Evolutionary conservation across 1,284 basidiomycete species (phyloP).

Genomic region (Moesziomyces sp.): DNA sequence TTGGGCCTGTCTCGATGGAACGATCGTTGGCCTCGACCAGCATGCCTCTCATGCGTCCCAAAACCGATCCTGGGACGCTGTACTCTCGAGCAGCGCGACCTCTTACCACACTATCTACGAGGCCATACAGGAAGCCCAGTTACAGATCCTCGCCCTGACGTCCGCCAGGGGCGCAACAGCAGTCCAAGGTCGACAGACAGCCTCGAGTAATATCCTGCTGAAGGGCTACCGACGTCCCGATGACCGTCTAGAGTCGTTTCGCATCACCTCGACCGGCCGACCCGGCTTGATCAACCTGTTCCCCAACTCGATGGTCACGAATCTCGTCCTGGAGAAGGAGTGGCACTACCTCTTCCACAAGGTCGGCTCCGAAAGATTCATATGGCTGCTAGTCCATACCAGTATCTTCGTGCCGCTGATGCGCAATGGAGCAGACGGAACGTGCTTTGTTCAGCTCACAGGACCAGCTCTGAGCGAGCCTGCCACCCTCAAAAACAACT

Average conservation of each 20-base stretch:
- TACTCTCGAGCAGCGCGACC: not conserved
- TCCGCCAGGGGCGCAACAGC: not conserved
- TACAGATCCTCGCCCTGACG: slow-evolving; percentile 28
- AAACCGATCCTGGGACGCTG: no score
- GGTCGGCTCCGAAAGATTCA: slow-evolving; percentile 77
- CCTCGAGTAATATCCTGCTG: slow-evolving; percentile 72
- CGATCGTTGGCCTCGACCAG: slow-evolving; percentile 10
- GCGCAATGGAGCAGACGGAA: slow-evolving; percentile 69
- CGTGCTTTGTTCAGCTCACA: slow-evolving; percentile 82
- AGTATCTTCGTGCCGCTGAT: slow-evolving; percentile 79
- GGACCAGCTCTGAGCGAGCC: slow-evolving; percentile 75
- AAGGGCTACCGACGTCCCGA: slow-evolving; percentile 75
- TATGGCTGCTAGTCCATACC: slow-evolving; percentile 78
- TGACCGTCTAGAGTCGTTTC: slow-evolving; percentile 22
- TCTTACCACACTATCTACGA: slow-evolving; percentile 18
- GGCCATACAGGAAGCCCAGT: slow-evolving; percentile 37
- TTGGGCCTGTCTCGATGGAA: slow-evolving; percentile 18
- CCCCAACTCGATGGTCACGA: slow-evolving; percentile 79
- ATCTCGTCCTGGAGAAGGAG: slow-evolving; percentile 73
- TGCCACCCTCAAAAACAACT: not conserved
- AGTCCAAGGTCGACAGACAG: slow-evolving; percentile 1
- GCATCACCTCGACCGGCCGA: slow-evolving; percentile 18
- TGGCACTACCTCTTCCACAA: slow-evolving; percentile 77
- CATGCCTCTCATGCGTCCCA: not conserved
- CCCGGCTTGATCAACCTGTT: slow-evolving; percentile 74